Evolutionary conservation across 2,329 filamentous ascomycete species (phyloP).

Genomic region (Aspergillus sp.): DNA sequence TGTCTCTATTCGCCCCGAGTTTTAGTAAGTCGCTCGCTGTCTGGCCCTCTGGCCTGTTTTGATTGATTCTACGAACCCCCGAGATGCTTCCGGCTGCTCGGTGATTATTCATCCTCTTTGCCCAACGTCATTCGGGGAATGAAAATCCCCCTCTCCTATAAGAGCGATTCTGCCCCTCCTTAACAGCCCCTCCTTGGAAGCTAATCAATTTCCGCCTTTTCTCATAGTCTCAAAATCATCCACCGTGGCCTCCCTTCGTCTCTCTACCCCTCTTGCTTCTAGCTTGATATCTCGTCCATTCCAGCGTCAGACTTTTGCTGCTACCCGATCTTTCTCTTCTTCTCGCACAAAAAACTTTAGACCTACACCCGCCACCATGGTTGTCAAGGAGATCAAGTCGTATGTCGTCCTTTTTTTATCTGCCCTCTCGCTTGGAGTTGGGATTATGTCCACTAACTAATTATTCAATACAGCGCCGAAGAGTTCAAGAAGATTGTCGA

Average conservation of each 20-base stretch:
- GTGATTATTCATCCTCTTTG: not conserved
- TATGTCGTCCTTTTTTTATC: slow-evolving; percentile 11
- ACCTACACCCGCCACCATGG: slow-evolving; percentile 22
- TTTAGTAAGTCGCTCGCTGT: no score
- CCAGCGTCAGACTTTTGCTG: not conserved
- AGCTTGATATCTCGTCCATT: slow-evolving; percentile 4
- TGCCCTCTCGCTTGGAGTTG: not conserved
- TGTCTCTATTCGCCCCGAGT: no score
- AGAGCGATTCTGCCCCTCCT: slow-evolving; percentile 1
- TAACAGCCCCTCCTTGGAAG: slow-evolving; percentile 15
- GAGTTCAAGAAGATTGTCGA: slow-evolving; percentile 53
- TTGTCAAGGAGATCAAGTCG: slow-evolving; percentile 20
- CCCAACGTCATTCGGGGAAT: not conserved
- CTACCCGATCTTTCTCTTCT: slow-evolving; percentile 22
- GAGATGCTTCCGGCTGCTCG: not conserved
- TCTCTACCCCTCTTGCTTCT: slow-evolving; percentile 11
- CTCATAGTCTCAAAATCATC: slow-evolving; percentile 18
- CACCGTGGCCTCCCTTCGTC: slow-evolving; percentile 21
- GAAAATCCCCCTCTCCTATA: not conserved
- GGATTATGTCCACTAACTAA: slow-evolving; percentile 6
- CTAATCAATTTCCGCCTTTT: slow-evolving; percentile 16
- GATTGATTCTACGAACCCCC: not conserved
- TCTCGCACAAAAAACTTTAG: slow-evolving; percentile 36
- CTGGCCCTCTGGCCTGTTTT: no score
- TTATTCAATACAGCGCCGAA: slow-evolving; percentile 45